Percentiles rank a stretch among this genome's conserved stretches.
phyloP scores from a whole-genome alignment of 164 flowering plant species.

The Kalanchoe fedtschenkoi region DNA sequence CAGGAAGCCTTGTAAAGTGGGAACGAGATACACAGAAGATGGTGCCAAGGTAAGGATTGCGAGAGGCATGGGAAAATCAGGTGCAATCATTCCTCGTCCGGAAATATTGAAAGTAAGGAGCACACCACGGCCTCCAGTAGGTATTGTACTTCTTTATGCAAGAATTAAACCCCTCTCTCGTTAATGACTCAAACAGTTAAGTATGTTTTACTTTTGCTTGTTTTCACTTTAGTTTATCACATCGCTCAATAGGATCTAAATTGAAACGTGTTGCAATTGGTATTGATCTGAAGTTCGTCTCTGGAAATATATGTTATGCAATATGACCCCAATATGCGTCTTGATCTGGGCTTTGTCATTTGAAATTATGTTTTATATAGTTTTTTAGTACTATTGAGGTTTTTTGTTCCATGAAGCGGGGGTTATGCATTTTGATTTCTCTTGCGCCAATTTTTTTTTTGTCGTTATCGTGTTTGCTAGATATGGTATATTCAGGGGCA shows the following conservation, averaged over 20 bases:
- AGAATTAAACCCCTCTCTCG: background rate
- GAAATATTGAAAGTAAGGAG: conserved; percentile 83
- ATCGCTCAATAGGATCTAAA: background rate
- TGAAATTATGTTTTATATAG: background rate
- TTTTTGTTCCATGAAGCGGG: background rate
- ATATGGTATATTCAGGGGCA: too few species aligned
- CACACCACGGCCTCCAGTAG: conserved; percentile 73
- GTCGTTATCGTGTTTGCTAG: background rate
- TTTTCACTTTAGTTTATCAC: background rate
- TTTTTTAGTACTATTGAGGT: background rate
- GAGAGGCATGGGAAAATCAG: conserved; percentile 77
- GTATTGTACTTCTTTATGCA: conserved; percentile 19
- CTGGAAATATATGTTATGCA: background rate
- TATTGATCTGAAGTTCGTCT: background rate
- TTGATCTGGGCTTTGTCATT: background rate
- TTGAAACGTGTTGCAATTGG: background rate
- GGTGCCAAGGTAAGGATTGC: conserved; percentile 81
- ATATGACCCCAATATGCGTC: background rate
- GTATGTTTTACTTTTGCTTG: background rate
- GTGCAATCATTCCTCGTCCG: conserved; percentile 84
- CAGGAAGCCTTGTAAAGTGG: conserved; percentile 83
- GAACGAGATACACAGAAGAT: conserved; percentile 68
- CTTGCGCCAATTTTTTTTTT: background rate
- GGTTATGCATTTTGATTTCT: background rate
- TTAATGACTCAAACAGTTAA: background rate